A percentile compares a stretch with the other conserved stretches of the same genome.
Evolutionary conservation across 306 rosid genomes (phyloP).

Genomic region (Delonix regia): DNA sequence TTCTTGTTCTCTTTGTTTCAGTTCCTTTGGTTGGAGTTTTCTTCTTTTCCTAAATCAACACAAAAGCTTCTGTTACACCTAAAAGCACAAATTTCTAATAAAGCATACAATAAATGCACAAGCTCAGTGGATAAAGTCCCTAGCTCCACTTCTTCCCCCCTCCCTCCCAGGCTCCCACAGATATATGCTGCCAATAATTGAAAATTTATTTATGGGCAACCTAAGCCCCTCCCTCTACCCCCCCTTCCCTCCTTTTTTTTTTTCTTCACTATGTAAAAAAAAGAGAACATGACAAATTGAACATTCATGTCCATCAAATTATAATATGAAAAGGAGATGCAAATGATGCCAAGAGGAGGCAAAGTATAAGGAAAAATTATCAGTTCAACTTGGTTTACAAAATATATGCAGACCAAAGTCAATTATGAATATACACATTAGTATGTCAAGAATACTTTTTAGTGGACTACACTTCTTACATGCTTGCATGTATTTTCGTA

Average conservation of each 20-base stretch:
- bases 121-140: background rate
- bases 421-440: background rate
- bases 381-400: background rate
- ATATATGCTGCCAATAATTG: background rate
- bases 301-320: background rate
- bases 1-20: conserved; percentile 78
- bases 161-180: background rate
- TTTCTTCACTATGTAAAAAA: background rate
- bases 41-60: conserved; percentile 76
- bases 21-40: conserved; percentile 56
- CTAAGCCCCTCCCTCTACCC: background rate
- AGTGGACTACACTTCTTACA: background rate
- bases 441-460: background rate
- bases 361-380: background rate
- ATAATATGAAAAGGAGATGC: background rate
- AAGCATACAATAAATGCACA: conserved; percentile 19
- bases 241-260: background rate
- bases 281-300: background rate
- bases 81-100: background rate
- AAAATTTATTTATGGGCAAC: background rate
- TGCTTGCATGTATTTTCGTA: background rate
- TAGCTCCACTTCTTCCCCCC: conserved; percentile 1
- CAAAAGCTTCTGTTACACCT: conserved; percentile 29
- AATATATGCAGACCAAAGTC: background rate
- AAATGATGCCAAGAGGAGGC: background rate